These are phyloP conservation scores for Claviceps monticola DNA, from an alignment of 2,329 filamentous ascomycete species.

Conservation along the genomic window DNA sequence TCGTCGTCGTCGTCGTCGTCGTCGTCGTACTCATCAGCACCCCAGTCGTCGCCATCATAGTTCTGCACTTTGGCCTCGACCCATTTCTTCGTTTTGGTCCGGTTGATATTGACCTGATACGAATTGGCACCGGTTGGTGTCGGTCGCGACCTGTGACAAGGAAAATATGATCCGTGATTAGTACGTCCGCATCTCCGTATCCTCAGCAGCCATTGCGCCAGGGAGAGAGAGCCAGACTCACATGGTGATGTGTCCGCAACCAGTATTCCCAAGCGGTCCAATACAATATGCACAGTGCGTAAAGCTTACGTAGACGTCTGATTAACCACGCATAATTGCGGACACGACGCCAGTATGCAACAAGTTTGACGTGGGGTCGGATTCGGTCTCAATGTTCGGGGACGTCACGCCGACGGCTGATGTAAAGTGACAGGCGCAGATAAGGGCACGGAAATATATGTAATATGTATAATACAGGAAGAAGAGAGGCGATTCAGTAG, in stretches of 20 bases:
- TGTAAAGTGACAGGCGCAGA: not conserved
- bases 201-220: not conserved
- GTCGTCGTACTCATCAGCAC: conserved; percentile 57
- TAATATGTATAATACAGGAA: no score
- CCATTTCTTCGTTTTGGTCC: conserved; percentile 89
- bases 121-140: conserved; percentile 19
- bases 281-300: conserved; percentile 6
- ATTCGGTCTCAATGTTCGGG: not conserved
- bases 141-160: conserved; percentile 15
- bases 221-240: conserved; percentile 8
- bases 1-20: conserved; percentile 59
- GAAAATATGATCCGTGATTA: conserved; percentile 5
- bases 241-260: conserved; percentile 15
- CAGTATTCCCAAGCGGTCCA: conserved; percentile 18
- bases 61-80: conserved; percentile 73
- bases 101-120: conserved; percentile 77
- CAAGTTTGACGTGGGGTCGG: not conserved
- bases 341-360: not conserved
- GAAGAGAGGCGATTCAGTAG: no score
- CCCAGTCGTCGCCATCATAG: conserved; percentile 94
- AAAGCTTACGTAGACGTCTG: not conserved
- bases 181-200: not conserved
- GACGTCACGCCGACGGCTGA: not conserved
- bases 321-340: conserved; percentile 3
- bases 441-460: no score